Percentiles rank a stretch among this genome's conserved stretches.
Conservation (phyloP, 371 early-diverging fungal genomes). For the Circinella umbellata region DNA sequence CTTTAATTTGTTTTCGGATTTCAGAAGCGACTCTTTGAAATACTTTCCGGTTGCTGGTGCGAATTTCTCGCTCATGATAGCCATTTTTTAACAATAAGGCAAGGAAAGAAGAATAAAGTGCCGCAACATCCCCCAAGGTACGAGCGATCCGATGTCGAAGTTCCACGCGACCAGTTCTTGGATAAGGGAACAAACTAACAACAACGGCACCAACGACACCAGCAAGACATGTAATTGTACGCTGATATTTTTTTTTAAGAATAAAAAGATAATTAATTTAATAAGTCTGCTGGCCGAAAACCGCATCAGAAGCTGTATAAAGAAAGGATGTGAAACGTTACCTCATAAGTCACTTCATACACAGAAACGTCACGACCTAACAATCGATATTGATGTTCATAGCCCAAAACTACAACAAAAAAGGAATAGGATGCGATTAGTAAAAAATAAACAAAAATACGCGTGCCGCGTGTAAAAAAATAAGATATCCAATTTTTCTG, state of each 20-base stretch:
- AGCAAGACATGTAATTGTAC: constrained; percentile 37
- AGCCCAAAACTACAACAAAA: constrained; percentile 37
- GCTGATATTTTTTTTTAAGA: constrained; percentile 11
- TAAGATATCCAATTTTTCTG: too few species aligned
- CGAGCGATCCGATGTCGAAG: constrained; percentile 46
- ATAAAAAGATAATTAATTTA: too few species aligned
- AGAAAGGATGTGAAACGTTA: constrained; percentile 6
- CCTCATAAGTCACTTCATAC: constrained; percentile 38
- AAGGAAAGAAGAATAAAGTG: constrained; percentile 47
- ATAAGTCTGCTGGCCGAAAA: not conserved
- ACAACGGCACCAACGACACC: constrained; percentile 47
- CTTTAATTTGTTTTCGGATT: constrained; percentile 46
- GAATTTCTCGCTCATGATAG: constrained; percentile 16
- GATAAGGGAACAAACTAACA: constrained; percentile 43
- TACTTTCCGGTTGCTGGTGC: constrained; percentile 33
- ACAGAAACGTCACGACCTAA: constrained; percentile 27
- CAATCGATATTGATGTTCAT: constrained; percentile 34
- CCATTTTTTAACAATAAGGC: constrained; percentile 37
- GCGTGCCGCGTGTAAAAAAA: too few species aligned
- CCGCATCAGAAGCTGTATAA: not conserved
- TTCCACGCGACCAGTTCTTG: constrained; percentile 47
- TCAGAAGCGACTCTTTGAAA: constrained; percentile 36
- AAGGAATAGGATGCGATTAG: not conserved
- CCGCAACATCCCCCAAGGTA: constrained; percentile 40
- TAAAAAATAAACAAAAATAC: not conserved